Percentiles rank a stretch among this genome's conserved stretches.
Conservation (phyloP, 306 rosid genomes). For the Luffa aegyptiaca region DNA sequence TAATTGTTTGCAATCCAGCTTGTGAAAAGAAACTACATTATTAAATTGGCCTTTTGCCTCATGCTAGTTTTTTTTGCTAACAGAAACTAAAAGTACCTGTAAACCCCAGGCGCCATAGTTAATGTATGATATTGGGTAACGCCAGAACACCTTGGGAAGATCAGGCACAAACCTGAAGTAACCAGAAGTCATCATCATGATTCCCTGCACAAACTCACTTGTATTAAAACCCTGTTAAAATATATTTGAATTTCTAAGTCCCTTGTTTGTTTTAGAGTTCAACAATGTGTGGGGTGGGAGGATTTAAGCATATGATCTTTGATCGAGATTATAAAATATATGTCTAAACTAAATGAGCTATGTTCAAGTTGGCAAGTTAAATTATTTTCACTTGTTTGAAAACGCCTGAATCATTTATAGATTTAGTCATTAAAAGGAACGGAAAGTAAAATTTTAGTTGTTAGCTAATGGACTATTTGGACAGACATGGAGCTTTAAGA, state of each 20-base stretch:
- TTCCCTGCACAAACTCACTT: constrained; percentile 37
- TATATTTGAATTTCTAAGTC: background rate
- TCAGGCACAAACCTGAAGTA: constrained; percentile 54
- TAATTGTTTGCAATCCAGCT: background rate
- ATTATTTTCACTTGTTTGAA: background rate
- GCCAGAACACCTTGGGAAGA: constrained; percentile 77
- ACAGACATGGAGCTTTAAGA: background rate
- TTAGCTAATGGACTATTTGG: background rate
- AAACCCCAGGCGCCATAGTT: constrained; percentile 81
- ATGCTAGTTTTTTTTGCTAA: background rate
- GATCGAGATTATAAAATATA: too few relatives aligned
- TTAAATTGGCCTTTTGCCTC: background rate
- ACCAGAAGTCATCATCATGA: constrained; percentile 90
- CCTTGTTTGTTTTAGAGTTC: background rate
- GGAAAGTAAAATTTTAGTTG: background rate
- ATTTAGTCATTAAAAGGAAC: background rate
- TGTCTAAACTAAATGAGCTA: too few relatives aligned
- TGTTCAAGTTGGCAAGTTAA: background rate
- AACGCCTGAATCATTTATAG: background rate
- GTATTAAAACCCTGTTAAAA: background rate
- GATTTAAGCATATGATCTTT: too few relatives aligned
- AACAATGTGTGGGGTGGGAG: too few relatives aligned
- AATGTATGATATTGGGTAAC: constrained; percentile 76
- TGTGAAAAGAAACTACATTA: background rate
- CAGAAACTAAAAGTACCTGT: constrained; percentile 34